phyloP scores from a whole-genome alignment of 2,329 filamentous ascomycete species.

The Talaromyces pinophilus region DNA sequence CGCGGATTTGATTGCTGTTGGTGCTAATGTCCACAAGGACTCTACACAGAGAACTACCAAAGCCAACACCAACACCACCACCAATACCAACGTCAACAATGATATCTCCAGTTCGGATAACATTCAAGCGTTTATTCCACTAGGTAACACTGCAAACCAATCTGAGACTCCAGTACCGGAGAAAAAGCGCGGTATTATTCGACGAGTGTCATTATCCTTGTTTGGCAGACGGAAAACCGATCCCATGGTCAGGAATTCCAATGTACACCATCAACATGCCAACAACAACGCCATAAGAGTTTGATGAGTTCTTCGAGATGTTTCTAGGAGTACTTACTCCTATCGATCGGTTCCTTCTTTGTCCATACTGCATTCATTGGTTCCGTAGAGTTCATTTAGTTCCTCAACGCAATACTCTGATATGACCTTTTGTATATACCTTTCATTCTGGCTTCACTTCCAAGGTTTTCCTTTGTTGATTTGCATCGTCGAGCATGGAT shows the following conservation, averaged over 20 bases:
- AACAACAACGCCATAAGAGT: not conserved
- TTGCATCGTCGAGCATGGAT: not conserved
- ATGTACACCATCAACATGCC: not conserved
- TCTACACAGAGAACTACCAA: not conserved
- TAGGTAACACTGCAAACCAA: not conserved
- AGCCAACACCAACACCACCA: not conserved
- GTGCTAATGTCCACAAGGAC: not conserved
- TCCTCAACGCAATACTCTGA: not conserved
- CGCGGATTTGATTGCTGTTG: not conserved
- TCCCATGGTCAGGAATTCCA: not conserved
- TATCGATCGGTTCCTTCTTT: not conserved
- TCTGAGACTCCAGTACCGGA: not conserved
- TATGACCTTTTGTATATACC: not conserved
- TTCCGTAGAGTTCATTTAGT: not conserved
- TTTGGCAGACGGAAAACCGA: slow-evolving; percentile 4
- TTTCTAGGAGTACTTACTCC: not conserved
- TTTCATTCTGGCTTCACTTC: not conserved
- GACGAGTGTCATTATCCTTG: slow-evolving; percentile 8
- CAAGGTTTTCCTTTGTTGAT: no score
- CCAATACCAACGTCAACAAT: not conserved
- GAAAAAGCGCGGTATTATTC: slow-evolving; percentile 5
- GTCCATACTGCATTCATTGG: not conserved
- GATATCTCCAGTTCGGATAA: not conserved
- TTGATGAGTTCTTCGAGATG: not conserved
- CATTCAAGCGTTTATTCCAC: slow-evolving; percentile 1